These are phyloP conservation scores for Mortierella sp. DNA, from an alignment of 371 early-diverging fungal genomes.

Conservation along the genomic window DNA sequence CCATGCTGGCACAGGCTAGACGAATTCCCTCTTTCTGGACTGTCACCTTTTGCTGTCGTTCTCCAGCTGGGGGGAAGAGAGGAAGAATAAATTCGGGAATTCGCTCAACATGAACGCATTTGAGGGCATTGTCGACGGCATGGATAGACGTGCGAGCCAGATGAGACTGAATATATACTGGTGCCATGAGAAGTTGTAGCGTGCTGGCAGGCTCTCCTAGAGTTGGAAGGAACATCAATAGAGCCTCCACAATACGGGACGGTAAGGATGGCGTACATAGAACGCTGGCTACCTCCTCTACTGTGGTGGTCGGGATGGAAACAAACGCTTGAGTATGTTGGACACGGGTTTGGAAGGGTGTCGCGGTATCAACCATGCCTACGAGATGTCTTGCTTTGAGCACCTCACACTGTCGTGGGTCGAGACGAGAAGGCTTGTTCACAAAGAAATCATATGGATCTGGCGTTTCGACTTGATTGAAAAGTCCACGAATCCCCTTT, in stretches of 20 bases:
- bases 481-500: slow-evolving; percentile 29
- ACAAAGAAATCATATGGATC: slow-evolving; percentile 34
- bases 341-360: slow-evolving; percentile 36
- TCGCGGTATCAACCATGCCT: slow-evolving; percentile 39
- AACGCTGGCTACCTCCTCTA: slow-evolving; percentile 42
- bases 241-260: slow-evolving; percentile 41
- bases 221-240: slow-evolving; percentile 50
- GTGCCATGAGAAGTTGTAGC: slow-evolving; percentile 38
- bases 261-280: slow-evolving; percentile 45
- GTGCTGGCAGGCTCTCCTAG: slow-evolving; percentile 42
- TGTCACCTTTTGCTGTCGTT: slow-evolving; percentile 44
- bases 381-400: slow-evolving; percentile 35
- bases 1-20: slow-evolving; percentile 38
- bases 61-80: slow-evolving; percentile 33
- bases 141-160: slow-evolving; percentile 54
- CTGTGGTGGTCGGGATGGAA: slow-evolving; percentile 36
- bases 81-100: slow-evolving; percentile 45
- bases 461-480: slow-evolving; percentile 33
- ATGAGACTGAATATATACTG: slow-evolving; percentile 46
- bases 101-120: slow-evolving; percentile 23
- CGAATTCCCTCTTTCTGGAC: slow-evolving; percentile 54
- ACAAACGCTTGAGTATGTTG: slow-evolving; percentile 46
- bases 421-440: slow-evolving; percentile 17
- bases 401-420: slow-evolving; percentile 42
- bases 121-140: slow-evolving; percentile 54